These are phyloP conservation scores for Rhizoclosmatium sp. DNA, from an alignment of 192 early-diverging fungal genomes.

Conservation along the genomic window DNA sequence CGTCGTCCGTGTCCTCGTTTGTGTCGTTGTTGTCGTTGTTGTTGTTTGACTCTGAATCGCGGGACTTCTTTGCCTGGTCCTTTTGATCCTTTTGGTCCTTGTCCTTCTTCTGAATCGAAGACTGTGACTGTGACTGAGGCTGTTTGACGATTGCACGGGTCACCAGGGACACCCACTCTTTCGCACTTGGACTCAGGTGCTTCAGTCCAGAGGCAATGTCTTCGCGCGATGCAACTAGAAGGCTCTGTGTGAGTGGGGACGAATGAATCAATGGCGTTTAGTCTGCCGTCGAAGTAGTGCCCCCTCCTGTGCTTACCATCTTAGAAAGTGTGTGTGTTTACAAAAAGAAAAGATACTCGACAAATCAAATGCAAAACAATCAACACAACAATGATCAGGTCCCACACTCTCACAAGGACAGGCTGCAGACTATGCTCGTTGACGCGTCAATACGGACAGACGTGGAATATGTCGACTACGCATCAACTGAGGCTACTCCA, in stretches of 20 bases:
- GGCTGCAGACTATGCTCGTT: no score
- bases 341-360: no score
- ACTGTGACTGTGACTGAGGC: not conserved
- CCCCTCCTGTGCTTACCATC: no score
- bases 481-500: no score
- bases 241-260: not conserved
- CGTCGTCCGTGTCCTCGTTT: slow-evolving; percentile 32
- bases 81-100: slow-evolving; percentile 5
- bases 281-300: no score
- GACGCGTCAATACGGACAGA: no score
- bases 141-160: not conserved
- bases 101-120: not conserved
- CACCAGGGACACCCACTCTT: slow-evolving; percentile 29
- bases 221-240: slow-evolving; percentile 13
- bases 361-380: no score
- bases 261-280: no score
- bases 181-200: slow-evolving; percentile 21
- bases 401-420: no score
- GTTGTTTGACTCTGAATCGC: not conserved
- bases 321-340: no score
- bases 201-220: slow-evolving; percentile 5
- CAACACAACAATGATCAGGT: no score
- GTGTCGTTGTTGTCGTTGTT: slow-evolving; percentile 15
- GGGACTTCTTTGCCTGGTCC: not conserved
- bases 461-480: no score